Base-by-base conservation (phyloP, 2,329 filamentous ascomycete genomes). In the Clarireedia sp. region DNA sequence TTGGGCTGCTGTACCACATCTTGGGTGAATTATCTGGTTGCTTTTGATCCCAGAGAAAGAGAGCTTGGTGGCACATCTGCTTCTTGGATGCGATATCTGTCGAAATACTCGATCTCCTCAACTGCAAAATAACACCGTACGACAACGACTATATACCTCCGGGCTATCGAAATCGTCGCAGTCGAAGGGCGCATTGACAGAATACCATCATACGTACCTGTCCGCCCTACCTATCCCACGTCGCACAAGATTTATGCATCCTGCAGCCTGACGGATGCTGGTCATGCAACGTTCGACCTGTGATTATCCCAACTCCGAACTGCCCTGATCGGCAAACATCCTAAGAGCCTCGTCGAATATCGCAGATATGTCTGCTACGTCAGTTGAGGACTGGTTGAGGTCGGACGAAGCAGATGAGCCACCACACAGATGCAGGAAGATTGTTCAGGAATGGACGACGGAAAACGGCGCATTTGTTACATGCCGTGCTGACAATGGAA, bases 401-500 rank as follows among this genome's bases (percentile, higher is more conserved):
- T 58, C 52, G 51, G 61, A 64, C 40, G 19, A 41, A 14, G 60
- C 63, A 61, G 64, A 67, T 33, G 60, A 57, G 56, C 64, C 61
- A 58, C 66, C 66, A 54, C 69, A 70, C 60, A 62, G 67, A 60
- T 70, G 67, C 65, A 67, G 63, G 55, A 64, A 62, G 58, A 68
- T 67, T 38, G 54, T 66, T 26, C 55, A 57, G 53, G 64, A 68
- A 67, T 67, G 66, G 64, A 61, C 60, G 44, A 64, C 62, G 55
- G 63, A 64, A 38, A 59, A 65, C 41, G 65, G 64, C 59, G 64
- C 64, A 67, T 68, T 64, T 64, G 60, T 69, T 50, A 69, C 63
- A 56, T 69, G 64, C 60, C 61, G 62, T 67, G 67, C 71, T 73
- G 62, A 73, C 64, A 59, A 70, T 66, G 62, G 61, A 63, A 66